These are phyloP conservation scores for Leishmania amazonensis DNA, from an alignment of 208 protist genomes.

Conservation along the genomic window DNA sequence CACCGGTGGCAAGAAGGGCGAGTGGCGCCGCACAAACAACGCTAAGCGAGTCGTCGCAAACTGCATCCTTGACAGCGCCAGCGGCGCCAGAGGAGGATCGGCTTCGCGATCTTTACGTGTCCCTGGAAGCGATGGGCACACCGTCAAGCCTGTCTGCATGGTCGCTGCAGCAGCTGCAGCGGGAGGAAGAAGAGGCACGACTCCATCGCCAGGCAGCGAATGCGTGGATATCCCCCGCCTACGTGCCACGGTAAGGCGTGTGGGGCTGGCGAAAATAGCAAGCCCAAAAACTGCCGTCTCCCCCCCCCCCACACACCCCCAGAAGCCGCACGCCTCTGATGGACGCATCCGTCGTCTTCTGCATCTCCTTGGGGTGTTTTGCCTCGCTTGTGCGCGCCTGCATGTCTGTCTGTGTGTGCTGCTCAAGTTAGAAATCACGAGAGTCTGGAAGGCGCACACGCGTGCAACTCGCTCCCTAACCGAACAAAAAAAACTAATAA, in stretches of 20 bases:
- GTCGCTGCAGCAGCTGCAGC: slow-evolving; percentile 20
- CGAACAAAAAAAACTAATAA: too few relatives aligned
- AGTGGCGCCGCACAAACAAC: neutral
- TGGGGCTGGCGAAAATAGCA: neutral
- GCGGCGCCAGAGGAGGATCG: slow-evolving; percentile 1
- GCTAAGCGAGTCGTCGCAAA: neutral
- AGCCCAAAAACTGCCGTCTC: neutral
- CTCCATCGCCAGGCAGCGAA: slow-evolving; percentile 8
- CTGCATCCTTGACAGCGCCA: neutral
- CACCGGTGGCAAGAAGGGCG: neutral
- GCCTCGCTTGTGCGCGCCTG: neutral
- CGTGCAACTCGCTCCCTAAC: too few relatives aligned
- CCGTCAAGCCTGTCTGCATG: slow-evolving; percentile 21
- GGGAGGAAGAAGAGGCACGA: slow-evolving; percentile 20
- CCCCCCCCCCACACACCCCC: neutral
- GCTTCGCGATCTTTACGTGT: slow-evolving; percentile 8
- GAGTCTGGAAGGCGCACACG: too few relatives aligned
- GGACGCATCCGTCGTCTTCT: neutral
- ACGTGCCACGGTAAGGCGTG: neutral
- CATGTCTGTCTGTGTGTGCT: slow-evolving; percentile 2
- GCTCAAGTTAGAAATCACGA: neutral
- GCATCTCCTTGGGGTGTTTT: neutral
- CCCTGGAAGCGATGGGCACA: slow-evolving; percentile 12
- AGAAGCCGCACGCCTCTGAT: neutral
- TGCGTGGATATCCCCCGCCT: slow-evolving; percentile 30